These are phyloP conservation scores for Sequoia sempervirens DNA, from an alignment of 75 land plant genomes.

Conservation along the genomic window DNA sequence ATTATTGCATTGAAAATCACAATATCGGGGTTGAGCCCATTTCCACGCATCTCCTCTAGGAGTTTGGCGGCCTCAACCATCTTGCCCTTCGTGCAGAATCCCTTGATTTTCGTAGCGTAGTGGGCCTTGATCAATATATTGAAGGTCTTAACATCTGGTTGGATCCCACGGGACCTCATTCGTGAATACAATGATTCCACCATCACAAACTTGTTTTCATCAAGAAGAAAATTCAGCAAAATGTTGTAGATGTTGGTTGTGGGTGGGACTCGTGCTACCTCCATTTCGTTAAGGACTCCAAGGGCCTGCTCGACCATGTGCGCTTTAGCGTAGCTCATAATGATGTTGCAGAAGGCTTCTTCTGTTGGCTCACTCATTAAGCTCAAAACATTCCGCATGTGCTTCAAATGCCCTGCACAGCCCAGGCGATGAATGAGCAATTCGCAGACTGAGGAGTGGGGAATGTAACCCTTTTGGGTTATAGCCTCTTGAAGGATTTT, in stretches of 20 bases:
- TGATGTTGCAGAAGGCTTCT: constrained; percentile 33
- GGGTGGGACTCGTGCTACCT: neutral
- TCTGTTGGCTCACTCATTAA: neutral
- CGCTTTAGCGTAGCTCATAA: constrained; percentile 15
- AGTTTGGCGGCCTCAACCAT: too few species aligned
- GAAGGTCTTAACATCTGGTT: constrained; percentile 10
- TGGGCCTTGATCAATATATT: constrained; percentile 6
- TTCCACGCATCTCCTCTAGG: too few species aligned
- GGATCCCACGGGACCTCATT: constrained; percentile 14
- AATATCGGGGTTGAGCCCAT: too few species aligned
- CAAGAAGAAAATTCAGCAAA: constrained; percentile 10
- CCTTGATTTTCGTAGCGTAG: constrained; percentile 46
- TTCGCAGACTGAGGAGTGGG: too few species aligned
- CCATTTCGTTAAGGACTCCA: constrained; percentile 3
- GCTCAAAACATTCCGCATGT: constrained; percentile 28
- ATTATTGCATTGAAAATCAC: too few species aligned
- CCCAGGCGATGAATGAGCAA: too few species aligned
- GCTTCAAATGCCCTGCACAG: too few species aligned
- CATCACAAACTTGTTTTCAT: constrained; percentile 1
- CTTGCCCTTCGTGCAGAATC: constrained; percentile 62
- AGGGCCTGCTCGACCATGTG: neutral
- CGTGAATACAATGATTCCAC: constrained; percentile 18
- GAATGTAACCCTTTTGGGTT: constrained; percentile 23
- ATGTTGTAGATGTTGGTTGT: constrained; percentile 12
- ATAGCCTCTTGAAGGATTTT: constrained; percentile 37